phyloP scores from a whole-genome alignment of 208 protist species.

The Leishmania lainsoni region DNA sequence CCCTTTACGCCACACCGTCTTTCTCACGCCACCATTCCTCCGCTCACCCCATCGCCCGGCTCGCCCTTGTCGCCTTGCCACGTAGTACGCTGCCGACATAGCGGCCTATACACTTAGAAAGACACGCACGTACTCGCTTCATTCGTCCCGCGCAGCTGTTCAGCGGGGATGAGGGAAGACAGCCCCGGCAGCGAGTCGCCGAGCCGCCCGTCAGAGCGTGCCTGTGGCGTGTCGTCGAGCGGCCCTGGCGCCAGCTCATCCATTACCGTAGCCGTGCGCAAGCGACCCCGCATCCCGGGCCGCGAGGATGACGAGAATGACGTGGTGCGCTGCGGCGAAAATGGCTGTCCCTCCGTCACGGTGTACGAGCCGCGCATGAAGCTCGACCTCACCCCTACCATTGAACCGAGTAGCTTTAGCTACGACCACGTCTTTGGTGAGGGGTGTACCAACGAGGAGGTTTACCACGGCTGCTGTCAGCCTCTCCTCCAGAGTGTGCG shows the following conservation, averaged over 20 bases:
- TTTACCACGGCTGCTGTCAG: constrained; percentile 72
- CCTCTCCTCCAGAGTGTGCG: constrained; percentile 68
- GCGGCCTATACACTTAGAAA: neutral
- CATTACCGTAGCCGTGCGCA: constrained; percentile 83
- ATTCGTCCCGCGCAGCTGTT: neutral
- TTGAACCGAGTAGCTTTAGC: constrained; percentile 80
- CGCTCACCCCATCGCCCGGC: neutral
- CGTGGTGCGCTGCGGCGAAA: constrained; percentile 65
- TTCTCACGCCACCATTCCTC: neutral
- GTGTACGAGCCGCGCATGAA: constrained; percentile 88
- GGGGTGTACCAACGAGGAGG: constrained; percentile 47
- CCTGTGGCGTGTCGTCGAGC: constrained; percentile 3
- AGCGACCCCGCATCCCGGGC: constrained; percentile 63
- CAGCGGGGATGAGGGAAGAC: constrained; percentile 8
- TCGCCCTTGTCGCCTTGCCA: too few relatives aligned
- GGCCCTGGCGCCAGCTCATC: constrained; percentile 21
- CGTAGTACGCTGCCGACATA: neutral
- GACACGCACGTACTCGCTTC: neutral
- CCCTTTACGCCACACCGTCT: neutral
- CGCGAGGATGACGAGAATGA: constrained; percentile 76
- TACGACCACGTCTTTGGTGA: constrained; percentile 88
- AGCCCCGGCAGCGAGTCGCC: constrained; percentile 3
- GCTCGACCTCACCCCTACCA: constrained; percentile 94
- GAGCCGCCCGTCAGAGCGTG: constrained; percentile 21
- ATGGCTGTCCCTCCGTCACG: constrained; percentile 24